A percentile compares a stretch with the other conserved stretches of the same genome.
These are phyloP conservation scores for Fusarium torulosum DNA, from an alignment of 2,329 filamentous ascomycete species.

Conservation along the genomic window DNA sequence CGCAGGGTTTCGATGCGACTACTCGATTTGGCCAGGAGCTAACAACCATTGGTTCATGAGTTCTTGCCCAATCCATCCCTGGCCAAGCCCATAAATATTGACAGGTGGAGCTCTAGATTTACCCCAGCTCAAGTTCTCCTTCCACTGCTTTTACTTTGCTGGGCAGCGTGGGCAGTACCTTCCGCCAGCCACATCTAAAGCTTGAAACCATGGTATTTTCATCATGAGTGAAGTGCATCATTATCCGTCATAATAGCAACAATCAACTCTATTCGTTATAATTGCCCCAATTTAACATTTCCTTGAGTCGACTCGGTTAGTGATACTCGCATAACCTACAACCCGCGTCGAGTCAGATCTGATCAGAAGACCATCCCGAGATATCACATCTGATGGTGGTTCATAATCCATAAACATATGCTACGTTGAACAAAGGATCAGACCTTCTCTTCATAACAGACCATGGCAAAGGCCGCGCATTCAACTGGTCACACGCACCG, in stretches of 20 bases:
- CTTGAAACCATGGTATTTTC: constrained; percentile 22
- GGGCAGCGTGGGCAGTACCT: background rate
- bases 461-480: constrained; percentile 1
- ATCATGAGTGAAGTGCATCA: constrained; percentile 18
- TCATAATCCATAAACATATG: constrained; percentile 9
- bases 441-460: constrained; percentile 7
- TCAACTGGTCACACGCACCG: constrained; percentile 27
- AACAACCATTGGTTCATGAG: constrained; percentile 43
- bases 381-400: background rate
- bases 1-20: constrained; percentile 45
- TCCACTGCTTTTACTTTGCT: background rate
- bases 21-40: constrained; percentile 47
- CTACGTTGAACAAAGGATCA: constrained; percentile 4
- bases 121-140: constrained; percentile 10
- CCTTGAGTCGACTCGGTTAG: background rate
- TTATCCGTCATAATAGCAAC: constrained; percentile 9
- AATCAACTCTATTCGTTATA: constrained; percentile 2
- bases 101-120: constrained; percentile 35
- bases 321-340: background rate
- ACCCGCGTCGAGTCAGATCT: background rate
- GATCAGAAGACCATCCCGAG: background rate
- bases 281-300: constrained; percentile 1
- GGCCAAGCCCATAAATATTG: constrained; percentile 38
- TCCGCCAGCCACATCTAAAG: constrained; percentile 11
- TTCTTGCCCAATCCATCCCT: constrained; percentile 39